Percentiles rank a stretch among this genome's conserved stretches.
These are phyloP conservation scores for Arabis alpina DNA, from an alignment of 345 rosid genomes.

Conservation along the genomic window DNA sequence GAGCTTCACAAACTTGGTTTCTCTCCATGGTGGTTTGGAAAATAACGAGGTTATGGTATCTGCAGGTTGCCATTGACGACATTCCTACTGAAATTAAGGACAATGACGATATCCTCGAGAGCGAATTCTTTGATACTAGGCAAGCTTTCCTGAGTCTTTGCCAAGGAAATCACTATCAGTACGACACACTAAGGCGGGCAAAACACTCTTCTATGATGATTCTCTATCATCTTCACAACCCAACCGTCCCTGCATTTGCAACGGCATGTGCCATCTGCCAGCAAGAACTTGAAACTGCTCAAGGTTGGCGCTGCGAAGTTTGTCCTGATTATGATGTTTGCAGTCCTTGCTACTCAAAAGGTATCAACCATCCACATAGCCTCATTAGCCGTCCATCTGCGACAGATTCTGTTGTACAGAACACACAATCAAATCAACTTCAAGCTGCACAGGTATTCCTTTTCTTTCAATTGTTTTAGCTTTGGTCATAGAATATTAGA, in stretches of 20 bases:
- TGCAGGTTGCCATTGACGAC: slow-evolving; percentile 70
- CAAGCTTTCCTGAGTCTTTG: slow-evolving; percentile 99
- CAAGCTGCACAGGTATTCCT: slow-evolving; percentile 69
- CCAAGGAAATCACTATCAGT: slow-evolving; percentile 99
- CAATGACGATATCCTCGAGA: slow-evolving; percentile 93
- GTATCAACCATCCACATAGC: slow-evolving; percentile 89
- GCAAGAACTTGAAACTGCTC: slow-evolving; percentile 94
- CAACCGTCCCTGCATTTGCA: slow-evolving; percentile 97
- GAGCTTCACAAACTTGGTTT: background rate
- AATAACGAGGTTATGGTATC: slow-evolving; percentile 35
- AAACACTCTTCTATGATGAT: slow-evolving; percentile 99
- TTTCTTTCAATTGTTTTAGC: slow-evolving; percentile 6
- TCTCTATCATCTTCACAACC: slow-evolving; percentile 98
- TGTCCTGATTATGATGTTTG: slow-evolving; percentile 96
- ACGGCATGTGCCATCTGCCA: slow-evolving; percentile 76
- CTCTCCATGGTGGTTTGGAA: slow-evolving; percentile 31
- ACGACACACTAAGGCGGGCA: slow-evolving; percentile 93
- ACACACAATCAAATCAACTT: slow-evolving; percentile 82
- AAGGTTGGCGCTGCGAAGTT: slow-evolving; percentile 96
- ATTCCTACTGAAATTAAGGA: slow-evolving; percentile 81
- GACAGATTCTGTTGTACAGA: slow-evolving; percentile 91
- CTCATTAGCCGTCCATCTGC: slow-evolving; percentile 78
- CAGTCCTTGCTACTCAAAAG: slow-evolving; percentile 84
- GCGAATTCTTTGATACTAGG: slow-evolving; percentile 97
- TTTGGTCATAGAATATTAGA: slow-evolving; percentile 1